These are phyloP conservation scores for Metarhizium humberi DNA, from an alignment of 2,329 filamentous ascomycete genomes.

Conservation along the genomic window DNA sequence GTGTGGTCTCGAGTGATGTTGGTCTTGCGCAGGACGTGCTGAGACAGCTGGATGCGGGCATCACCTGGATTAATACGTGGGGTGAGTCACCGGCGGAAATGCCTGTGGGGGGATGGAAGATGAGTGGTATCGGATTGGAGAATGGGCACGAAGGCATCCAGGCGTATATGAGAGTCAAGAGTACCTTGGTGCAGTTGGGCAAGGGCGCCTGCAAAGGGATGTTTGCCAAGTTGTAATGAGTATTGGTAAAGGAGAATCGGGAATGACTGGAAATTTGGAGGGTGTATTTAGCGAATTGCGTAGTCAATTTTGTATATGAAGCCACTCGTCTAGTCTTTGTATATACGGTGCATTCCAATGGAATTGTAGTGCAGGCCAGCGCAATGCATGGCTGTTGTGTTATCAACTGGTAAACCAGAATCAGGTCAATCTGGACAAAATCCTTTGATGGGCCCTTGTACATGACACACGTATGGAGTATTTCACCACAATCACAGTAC, in stretches of 20 bases:
- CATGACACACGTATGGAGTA: too few relatives aligned
- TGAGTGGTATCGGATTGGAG: conserved; percentile 79
- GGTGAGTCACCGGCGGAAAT: conserved; percentile 88
- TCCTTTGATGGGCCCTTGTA: too few relatives aligned
- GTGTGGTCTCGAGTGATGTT: conserved; percentile 71
- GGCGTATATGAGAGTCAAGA: conserved; percentile 81
- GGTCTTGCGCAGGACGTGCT: conserved; percentile 65
- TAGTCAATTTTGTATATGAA: too few relatives aligned
- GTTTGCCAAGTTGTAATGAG: conserved; percentile 56
- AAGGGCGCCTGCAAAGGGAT: conserved; percentile 52
- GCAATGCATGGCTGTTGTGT: too few relatives aligned
- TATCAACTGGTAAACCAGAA: too few relatives aligned
- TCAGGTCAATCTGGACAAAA: too few relatives aligned
- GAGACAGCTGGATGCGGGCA: conserved; percentile 66
- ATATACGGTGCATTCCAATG: too few relatives aligned
- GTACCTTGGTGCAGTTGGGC: conserved; percentile 75
- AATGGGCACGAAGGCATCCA: conserved; percentile 73
- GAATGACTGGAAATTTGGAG: too few relatives aligned
- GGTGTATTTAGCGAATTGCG: too few relatives aligned
- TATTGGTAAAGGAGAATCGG: not conserved
- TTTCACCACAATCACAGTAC: too few relatives aligned
- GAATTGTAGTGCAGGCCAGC: too few relatives aligned
- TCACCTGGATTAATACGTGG: conserved; percentile 92
- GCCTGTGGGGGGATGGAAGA: conserved; percentile 88
- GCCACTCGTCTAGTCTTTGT: too few relatives aligned